Base-by-base conservation (phyloP, 2,329 filamentous ascomycete genomes). In the Thielaviopsis euricoi region DNA sequence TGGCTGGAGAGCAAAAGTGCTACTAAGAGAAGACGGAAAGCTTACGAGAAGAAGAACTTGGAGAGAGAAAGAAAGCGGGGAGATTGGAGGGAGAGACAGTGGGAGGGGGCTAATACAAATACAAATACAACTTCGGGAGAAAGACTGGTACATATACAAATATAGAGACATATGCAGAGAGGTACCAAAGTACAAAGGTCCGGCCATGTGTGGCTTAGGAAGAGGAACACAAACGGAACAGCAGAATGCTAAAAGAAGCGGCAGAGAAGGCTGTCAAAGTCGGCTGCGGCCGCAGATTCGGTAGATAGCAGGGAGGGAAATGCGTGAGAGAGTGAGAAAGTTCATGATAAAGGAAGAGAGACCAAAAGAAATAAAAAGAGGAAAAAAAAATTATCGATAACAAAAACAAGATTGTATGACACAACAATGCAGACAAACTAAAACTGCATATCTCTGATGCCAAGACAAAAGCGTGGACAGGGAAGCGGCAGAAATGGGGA, bases 381-480 rank as follows among this genome's bases (percentile, higher is more conserved):
- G 12, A 12, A 6, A 12, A 33, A 17, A 6, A 17, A n/a, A n/a
- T 15, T 43, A 43, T 15, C 37, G 37, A n/a, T 43, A 43, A n/a
- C 13, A 48, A 6, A 3, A 17, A 67, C 63, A 52, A 25, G 15
- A 48, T 19, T 48, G 2, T 10, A 48, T 48, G 43, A 48, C 43
- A 48, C 43, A 48, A 48, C 43, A 48, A 21, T 48, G 43, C 43
- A 48, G 43, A 21, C 43, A 48, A 48, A 48, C 43, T 7, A 48
- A 48, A 48, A 19, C 19, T 19, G 4, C 17, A 46, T 48, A 48
- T 48, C 43, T 48, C 43, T 48, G 43, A 48, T 48, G 43, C 43
- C 43, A 48, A 48, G 43, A 48, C 43, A 48, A 17, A 43, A 7
- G 15, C 17, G 37, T 43, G 37, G 37, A 4, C 13, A 43, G 15